Evolutionary conservation across 306 rosid genomes (phyloP).

Genomic region (Vicia villosa): DNA sequence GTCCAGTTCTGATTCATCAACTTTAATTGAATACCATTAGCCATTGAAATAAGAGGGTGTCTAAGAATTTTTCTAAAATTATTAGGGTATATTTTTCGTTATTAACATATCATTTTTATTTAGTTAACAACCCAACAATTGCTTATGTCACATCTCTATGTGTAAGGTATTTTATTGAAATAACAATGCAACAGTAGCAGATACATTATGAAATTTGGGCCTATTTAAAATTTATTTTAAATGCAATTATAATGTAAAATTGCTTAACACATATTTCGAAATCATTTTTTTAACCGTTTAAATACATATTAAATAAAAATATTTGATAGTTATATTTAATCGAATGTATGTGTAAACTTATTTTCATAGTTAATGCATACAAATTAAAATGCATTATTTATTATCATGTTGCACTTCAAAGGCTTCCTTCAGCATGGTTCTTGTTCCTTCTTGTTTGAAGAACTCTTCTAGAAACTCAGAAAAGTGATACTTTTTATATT

Average conservation of each 20-base stretch:
- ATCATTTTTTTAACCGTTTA: too few relatives aligned
- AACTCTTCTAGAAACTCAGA: constrained; percentile 46
- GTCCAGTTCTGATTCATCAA: too few relatives aligned
- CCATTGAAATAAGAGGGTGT: too few relatives aligned
- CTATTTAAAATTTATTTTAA: too few relatives aligned
- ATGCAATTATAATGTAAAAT: too few relatives aligned
- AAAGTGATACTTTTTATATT: constrained; percentile 33
- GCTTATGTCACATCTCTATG: neutral
- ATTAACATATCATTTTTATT: too few relatives aligned
- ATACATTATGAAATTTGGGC: too few relatives aligned
- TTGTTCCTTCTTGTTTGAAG: constrained; percentile 46
- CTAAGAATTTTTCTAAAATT: too few relatives aligned
- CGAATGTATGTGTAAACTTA: neutral
- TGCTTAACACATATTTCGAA: too few relatives aligned
- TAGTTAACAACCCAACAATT: neutral
- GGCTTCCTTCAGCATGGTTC: constrained; percentile 48
- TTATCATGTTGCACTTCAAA: constrained; percentile 34
- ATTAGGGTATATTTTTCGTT: too few relatives aligned
- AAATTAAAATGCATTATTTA: neutral
- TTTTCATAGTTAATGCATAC: neutral
- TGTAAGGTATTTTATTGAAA: neutral
- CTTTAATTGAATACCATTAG: too few relatives aligned
- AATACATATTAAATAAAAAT: too few relatives aligned
- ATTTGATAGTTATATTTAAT: neutral
- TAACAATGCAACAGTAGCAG: neutral